Base-by-base conservation (phyloP, 1,284 basidiomycete genomes). In the Rhodotorula sp. region DNA sequence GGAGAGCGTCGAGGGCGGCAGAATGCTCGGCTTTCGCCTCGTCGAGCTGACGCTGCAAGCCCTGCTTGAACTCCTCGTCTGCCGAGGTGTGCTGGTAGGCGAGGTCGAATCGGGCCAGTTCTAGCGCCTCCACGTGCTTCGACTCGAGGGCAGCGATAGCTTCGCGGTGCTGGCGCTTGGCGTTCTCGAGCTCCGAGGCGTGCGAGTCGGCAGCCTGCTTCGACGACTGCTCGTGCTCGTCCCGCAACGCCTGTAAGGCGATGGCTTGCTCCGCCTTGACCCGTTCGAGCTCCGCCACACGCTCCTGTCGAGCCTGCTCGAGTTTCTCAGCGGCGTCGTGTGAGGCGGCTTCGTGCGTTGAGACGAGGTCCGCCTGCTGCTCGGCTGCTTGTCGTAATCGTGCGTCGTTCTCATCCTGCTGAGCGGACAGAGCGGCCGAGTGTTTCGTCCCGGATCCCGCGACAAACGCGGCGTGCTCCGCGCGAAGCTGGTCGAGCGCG, bases 221-320 rank as follows among this genome's bases (percentile, higher is more conserved):
- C 18, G 50, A 4, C 6, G 3, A 6, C 7, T n/a, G 31, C 22
- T 50, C 20, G 46, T 53, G 37, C 16, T 65, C 57, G 10, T n/a
- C n/a, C 7, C 28, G 31, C 30, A 37, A 84, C 82, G 82, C 88
- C 58, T 87, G 85, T 53, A 91, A 65, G 30, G 66, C 66, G 2
- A 64, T 62, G 9, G 84, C 82, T 28, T 81, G 80, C 37, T 81
- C 78, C 16, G 88, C 86, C 76, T 90, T 83, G 1, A 88, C 88
- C 77, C 89, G 87, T 5, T 87, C 85, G 46, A 92, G 80, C 0
- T 86, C 85, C 24, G 88, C 88, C 73, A 83, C 65, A 89, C 87
- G 78, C 91, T 88, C 0, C 47, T 46, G 9, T 10, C 16, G 13
- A 31, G 31, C 28, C 50, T 51, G 22, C 50, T 44, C 40, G 40